phyloP scores from a whole-genome alignment of 805 yeast genomes.

The Pichia scutulata region DNA sequence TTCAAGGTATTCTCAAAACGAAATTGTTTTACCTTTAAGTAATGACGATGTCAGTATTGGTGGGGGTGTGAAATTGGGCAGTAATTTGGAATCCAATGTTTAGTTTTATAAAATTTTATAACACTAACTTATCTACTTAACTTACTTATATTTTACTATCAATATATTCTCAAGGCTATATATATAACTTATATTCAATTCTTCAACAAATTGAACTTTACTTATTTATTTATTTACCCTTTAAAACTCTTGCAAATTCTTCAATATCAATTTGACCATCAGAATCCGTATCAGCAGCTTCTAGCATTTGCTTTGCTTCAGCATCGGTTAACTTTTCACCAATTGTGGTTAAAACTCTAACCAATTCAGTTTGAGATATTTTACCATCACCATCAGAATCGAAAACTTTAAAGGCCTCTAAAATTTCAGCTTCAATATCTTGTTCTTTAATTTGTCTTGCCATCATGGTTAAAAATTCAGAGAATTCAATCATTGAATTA shows the following conservation, averaged over 20 bases:
- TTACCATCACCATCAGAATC: slow-evolving; percentile 96
- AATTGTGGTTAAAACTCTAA: slow-evolving; percentile 94
- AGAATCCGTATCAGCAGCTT: slow-evolving; percentile 90
- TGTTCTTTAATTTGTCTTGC: slow-evolving; percentile 92
- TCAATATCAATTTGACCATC: slow-evolving; percentile 97
- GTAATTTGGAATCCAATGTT: not conserved
- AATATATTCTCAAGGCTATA: not conserved
- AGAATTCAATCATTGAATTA: slow-evolving; percentile 80
- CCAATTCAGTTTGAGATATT: slow-evolving; percentile 91
- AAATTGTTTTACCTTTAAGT: not conserved
- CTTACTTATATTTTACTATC: not conserved
- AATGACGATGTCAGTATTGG: not conserved
- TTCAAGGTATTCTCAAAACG: not conserved
- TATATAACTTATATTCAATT: not conserved
- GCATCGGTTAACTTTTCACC: slow-evolving; percentile 96
- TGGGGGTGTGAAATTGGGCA: not conserved
- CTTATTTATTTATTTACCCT: slow-evolving; percentile 46
- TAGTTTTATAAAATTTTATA: not conserved
- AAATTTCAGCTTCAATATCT: slow-evolving; percentile 93
- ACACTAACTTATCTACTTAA: not conserved
- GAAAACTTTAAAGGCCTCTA: slow-evolving; percentile 97
- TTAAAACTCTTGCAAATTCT: slow-evolving; percentile 87
- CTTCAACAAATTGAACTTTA: not conserved
- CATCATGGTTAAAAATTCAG: slow-evolving; percentile 80
- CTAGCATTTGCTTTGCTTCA: slow-evolving; percentile 95